Evolutionary conservation across 2,329 filamentous ascomycete genomes (phyloP), one percentile per base, ranked within the genome.

Genomic region (Chrysosporium keratinophilum): DNA sequence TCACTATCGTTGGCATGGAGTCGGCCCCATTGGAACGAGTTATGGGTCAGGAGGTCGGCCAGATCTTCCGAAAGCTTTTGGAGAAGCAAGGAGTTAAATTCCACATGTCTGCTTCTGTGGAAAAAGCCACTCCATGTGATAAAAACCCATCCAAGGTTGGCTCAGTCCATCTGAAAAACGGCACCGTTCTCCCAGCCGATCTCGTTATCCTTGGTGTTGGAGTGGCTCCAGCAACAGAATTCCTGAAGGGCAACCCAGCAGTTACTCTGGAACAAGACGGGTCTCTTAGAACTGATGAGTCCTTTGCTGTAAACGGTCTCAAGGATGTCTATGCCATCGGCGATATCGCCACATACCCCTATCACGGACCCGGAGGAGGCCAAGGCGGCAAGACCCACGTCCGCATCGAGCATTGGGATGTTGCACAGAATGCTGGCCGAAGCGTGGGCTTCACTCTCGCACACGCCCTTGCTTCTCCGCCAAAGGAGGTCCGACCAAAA

Each of bases 331-430:
- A 87, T 65, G 93, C 93, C 12, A 82, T 98, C 57, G 91, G 91
- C 50, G 93, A 98, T 67, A 97, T 98, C 58, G 90, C 93, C 11
- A 90, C 87, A 0, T 96, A 88, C 69, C 93, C 93, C 0, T 98
- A 98, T 74, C 79, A 88, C 67, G 93, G 93, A 1, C 93, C 93
- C 0, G 89, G 87, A 20, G 85, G 88, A 23, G 78, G 85, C 14
- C 60, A 63, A n/a, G 59, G 56, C 1, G 60, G 57, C 4, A 88
- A 87, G 58, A 77, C 77, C 43, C 77, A 78, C 15, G 81, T 85
- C 0, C 84, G 93, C 58, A 96, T 97, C 65, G 93, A 98, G 76
- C 93, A 98, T 69, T 98, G 93, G 93, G 91, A 96, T 70, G 93
- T 98, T 2, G 93, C 93, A 3, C 93, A 97, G 66, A 96, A 97